Base-by-base conservation (phyloP, 345 rosid species). In the Laguncularia racemosa region DNA sequence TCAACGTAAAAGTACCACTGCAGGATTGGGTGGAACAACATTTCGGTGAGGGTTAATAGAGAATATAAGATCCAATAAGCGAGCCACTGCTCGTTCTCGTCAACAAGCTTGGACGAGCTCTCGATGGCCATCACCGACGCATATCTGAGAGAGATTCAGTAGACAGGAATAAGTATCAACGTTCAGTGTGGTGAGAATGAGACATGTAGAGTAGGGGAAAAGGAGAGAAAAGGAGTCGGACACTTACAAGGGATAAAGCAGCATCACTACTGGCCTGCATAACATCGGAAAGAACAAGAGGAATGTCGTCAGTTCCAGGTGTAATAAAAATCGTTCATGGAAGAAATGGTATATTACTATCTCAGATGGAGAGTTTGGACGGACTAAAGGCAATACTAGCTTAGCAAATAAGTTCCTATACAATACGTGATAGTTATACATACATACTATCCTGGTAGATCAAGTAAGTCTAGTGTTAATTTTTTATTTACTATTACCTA, bases 1-100 rank as follows among this genome's bases (percentile, higher is more conserved):
- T 40, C 46, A 55, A 38, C 12, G 16, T 23, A 12, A 13, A 38
- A 21, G 58, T 55, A 89, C 92, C 90, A 87, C 47, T 90, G 82
- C 19, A 90, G 38, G 15, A 87, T 48, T 23, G 95, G 62, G 46
- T 87, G 88, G 38, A 90, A 76, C 2, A 87, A 38, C 73, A 90
- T 81, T 84, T 90, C 97, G 1, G 73, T 15, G 14, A 90, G 83
- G 52, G 95, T 81, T 38, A 90, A 74, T 66, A 90, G 79, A 7
- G 97, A 90, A 61, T 90, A 90, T 4, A 87, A 9, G 64, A 90
- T 87, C 97, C 97, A 90, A 65, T 90, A 90, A 58, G 95, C 93
- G 58, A 90, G 95, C 97, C 97, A 90, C 70, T 90, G 97, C 57
- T 90, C 78, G 46, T 90, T 89, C 23, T 86, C 95, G 46, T 51